phyloP scores from a whole-genome alignment of 2,329 filamentous ascomycete species.

The Grosmannia huntii region DNA sequence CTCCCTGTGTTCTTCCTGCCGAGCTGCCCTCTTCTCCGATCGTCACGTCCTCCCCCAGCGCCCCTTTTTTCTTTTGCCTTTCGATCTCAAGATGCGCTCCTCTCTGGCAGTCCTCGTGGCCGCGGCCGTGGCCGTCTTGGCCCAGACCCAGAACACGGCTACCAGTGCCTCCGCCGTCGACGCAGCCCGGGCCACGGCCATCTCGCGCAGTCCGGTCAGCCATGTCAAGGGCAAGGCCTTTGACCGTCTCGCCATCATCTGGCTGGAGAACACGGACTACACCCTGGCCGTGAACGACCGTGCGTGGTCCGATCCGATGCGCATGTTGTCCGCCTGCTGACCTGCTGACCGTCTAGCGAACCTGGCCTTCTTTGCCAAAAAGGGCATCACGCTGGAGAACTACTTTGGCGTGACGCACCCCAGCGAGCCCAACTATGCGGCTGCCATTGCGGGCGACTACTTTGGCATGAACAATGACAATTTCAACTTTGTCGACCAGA shows the following conservation, averaged over 20 bases:
- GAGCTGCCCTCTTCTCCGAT: neutral
- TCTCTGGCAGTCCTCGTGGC: slow-evolving; percentile 7
- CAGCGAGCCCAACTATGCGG: slow-evolving; percentile 64
- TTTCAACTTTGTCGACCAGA: slow-evolving; percentile 43
- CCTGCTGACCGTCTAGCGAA: slow-evolving; percentile 24
- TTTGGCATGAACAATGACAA: slow-evolving; percentile 61
- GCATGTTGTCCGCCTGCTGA: too few relatives aligned
- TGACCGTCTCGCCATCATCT: slow-evolving; percentile 59
- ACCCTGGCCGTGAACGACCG: slow-evolving; percentile 50
- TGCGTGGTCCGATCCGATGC: slow-evolving; percentile 20
- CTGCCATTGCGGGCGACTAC: slow-evolving; percentile 55
- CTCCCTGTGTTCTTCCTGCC: neutral
- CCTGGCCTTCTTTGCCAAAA: slow-evolving; percentile 41
- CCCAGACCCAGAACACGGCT: slow-evolving; percentile 29
- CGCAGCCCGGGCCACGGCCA: slow-evolving; percentile 45
- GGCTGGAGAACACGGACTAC: slow-evolving; percentile 67
- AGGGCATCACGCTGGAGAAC: slow-evolving; percentile 49
- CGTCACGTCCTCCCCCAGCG: neutral
- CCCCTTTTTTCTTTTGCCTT: neutral
- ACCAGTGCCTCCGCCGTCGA: slow-evolving; percentile 37
- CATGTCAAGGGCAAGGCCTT: slow-evolving; percentile 59
- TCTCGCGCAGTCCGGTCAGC: slow-evolving; percentile 46
- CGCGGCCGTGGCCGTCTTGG: slow-evolving; percentile 7
- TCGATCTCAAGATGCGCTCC: slow-evolving; percentile 6
- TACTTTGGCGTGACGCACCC: slow-evolving; percentile 57